Evolutionary conservation across 129 eudicot species (phyloP), one percentile per base, ranked within the genome.

Genomic region (Dittrichia graveolens): DNA sequence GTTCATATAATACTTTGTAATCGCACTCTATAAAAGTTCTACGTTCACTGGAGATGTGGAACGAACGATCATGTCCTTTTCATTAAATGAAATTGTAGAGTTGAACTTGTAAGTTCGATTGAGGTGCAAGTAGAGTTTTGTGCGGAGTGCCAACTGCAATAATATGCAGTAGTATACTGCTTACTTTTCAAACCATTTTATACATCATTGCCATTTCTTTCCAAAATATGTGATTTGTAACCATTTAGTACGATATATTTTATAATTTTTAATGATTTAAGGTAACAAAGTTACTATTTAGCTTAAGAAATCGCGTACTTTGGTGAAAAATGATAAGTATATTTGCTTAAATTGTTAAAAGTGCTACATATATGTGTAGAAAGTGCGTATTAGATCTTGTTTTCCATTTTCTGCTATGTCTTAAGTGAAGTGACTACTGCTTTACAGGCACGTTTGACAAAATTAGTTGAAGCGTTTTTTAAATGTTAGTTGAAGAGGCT

Each of bases 1-100:
- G 87, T 75, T 75, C 69, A 83, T 83, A 79, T 75, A 39, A 75
- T 55, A 49, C 65, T 69, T 74, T 74, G 80, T 78, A 70, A 41
- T 58, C 61, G 80, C 63, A 56, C 66, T 16, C 13, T 37, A 46
- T 5, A 65, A 43, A 57, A 43, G 19, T 68, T 35, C 72, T 55
- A 35, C 55, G 38, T 75, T 61, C 40, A 3, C 0, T 64, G 8
- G 7, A 61, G 34, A 63, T 80, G 73, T 69, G 45, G 63, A 70
- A 64, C 45, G 54, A 7, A 42, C 49, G 31, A 24, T 4, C 14
- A 62, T 54, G 66, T 54, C 52, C 61, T 14, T 54, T 44, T 13
- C 57, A 38, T 53, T 9, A 42, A 54, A 53, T 24, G 31, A 45
- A 69, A 66, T 24, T 65, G 74, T 62, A 43, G 48, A 59, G 57